These are phyloP conservation scores for Hypoxylon rubiginosum DNA, from an alignment of 2,329 filamentous ascomycete species.

Conservation along the genomic window DNA sequence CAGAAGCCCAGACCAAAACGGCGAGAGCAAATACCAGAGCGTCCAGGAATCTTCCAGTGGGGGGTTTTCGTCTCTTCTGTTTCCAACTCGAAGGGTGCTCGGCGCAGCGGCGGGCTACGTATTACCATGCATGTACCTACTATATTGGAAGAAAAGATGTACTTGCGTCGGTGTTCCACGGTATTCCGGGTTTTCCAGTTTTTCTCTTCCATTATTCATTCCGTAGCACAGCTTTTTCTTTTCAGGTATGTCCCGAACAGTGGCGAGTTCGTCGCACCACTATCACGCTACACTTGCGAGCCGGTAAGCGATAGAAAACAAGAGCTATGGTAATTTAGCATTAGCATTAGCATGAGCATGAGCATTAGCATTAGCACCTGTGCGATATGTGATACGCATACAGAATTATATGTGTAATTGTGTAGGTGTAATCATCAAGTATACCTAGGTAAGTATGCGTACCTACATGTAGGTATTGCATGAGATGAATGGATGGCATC, in stretches of 20 bases:
- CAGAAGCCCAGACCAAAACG: constrained; percentile 9
- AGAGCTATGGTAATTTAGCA: constrained; percentile 25
- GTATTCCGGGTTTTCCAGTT: constrained; percentile 13
- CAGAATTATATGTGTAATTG: neutral
- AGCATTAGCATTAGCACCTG: constrained; percentile 23
- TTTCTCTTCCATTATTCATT: constrained; percentile 29
- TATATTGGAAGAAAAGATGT: constrained; percentile 29
- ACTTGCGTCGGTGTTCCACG: constrained; percentile 30
- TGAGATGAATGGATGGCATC: constrained; percentile 14
- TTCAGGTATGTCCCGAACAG: constrained; percentile 26
- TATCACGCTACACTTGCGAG: constrained; percentile 33
- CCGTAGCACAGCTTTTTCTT: constrained; percentile 20
- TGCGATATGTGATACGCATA: neutral
- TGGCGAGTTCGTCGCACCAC: constrained; percentile 41
- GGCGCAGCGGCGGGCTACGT: constrained; percentile 31
- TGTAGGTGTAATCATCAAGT: neutral
- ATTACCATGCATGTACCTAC: constrained; percentile 32
- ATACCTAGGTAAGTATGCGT: neutral
- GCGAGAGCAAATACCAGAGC: constrained; percentile 20
- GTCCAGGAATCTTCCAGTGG: constrained; percentile 36
- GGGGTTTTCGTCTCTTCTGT: constrained; percentile 7
- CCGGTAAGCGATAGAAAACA: constrained; percentile 21
- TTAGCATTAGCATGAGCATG: constrained; percentile 24
- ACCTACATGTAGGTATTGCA: constrained; percentile 8
- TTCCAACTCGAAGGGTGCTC: constrained; percentile 18